Conservation (phyloP, 202 grass and related monocot genomes). For the Dendrocalamus latiflorus region DNA sequence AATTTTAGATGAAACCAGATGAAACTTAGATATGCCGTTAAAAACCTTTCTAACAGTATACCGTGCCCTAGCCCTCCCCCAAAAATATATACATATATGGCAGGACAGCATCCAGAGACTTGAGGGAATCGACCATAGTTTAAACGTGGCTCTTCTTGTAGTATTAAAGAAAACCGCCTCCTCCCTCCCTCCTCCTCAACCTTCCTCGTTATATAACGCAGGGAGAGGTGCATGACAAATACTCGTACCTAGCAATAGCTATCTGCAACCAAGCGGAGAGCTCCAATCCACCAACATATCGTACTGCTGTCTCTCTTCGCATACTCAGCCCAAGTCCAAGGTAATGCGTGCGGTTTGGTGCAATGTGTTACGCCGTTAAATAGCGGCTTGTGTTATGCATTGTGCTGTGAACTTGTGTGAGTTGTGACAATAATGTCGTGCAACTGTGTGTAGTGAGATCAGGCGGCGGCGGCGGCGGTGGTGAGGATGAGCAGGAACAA, state of each 20-base stretch:
- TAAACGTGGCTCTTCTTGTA: constrained; percentile 48
- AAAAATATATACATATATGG: not conserved
- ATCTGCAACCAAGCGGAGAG: constrained; percentile 45
- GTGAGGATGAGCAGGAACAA: constrained; percentile 69
- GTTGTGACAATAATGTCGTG: not conserved
- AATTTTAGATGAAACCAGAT: too few relatives aligned
- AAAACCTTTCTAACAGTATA: too few relatives aligned
- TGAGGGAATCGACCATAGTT: constrained; percentile 36
- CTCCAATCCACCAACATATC: constrained; percentile 43
- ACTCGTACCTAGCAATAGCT: constrained; percentile 40
- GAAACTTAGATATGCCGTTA: too few relatives aligned
- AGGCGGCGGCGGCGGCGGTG: not conserved
- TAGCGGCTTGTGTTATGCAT: not conserved
- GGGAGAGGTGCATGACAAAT: constrained; percentile 41
- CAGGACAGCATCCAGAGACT: not conserved
- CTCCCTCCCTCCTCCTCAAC: constrained; percentile 28
- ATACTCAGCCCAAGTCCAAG: not conserved
- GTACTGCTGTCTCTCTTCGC: not conserved
- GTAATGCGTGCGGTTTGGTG: constrained; percentile 22
- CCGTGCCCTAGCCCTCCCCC: too few relatives aligned
- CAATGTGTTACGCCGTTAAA: not conserved
- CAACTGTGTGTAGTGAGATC: not conserved
- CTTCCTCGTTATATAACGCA: constrained; percentile 54
- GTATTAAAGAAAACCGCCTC: constrained; percentile 59
- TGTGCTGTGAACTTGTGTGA: not conserved